Conservation (phyloP, 2,329 filamentous ascomycete species). For the Juglanconis oblonga region DNA sequence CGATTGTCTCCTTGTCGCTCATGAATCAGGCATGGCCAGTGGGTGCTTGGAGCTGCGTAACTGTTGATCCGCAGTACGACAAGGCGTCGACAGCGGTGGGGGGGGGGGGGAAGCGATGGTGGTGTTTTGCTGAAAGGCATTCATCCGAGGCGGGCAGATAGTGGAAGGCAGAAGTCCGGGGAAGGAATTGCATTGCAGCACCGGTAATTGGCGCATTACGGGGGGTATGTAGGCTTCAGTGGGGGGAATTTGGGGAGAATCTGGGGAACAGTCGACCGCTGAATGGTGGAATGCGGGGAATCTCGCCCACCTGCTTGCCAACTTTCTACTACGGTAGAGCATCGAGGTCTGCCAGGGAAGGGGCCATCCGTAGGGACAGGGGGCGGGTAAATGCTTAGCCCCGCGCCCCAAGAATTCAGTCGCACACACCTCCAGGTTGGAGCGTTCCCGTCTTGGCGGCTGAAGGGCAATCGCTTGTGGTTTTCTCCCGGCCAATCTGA, state of each 20-base stretch:
- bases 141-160: not conserved
- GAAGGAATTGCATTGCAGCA: not conserved
- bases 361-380: too few relatives aligned
- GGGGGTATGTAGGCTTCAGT: not conserved
- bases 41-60: not conserved
- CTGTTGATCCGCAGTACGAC: not conserved
- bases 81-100: not conserved
- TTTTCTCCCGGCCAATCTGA: too few relatives aligned
- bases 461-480: too few relatives aligned
- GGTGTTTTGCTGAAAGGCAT: not conserved
- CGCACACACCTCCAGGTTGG: too few relatives aligned
- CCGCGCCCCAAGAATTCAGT: too few relatives aligned
- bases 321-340: not conserved
- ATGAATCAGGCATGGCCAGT: not conserved
- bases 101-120: not conserved
- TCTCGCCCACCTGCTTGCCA: not conserved
- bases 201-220: too few relatives aligned
- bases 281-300: not conserved
- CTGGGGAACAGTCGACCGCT: constrained; percentile 2
- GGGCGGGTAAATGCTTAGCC: too few relatives aligned
- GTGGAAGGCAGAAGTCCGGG: not conserved
- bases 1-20: constrained; percentile 15
- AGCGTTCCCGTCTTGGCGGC: too few relatives aligned
- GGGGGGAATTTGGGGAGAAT: not conserved
- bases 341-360: too few relatives aligned